Evolutionary conservation across 371 early-diverging fungal genomes (phyloP).

Genomic region (Rhizomucor miehei): DNA sequence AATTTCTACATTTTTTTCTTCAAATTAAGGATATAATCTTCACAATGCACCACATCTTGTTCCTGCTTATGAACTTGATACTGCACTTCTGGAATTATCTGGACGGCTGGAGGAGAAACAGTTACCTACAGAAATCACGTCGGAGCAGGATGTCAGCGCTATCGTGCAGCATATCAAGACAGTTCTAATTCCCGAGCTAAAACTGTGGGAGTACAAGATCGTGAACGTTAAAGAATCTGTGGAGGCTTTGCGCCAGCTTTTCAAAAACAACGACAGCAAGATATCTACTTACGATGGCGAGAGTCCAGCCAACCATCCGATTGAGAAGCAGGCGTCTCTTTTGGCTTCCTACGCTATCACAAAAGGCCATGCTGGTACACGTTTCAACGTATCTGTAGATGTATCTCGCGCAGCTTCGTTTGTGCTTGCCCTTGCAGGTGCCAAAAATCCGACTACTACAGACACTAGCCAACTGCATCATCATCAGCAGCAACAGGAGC

Average conservation of each 20-base stretch:
- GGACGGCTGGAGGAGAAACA: conserved; percentile 51
- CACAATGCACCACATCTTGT: conserved; percentile 92
- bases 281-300: conserved; percentile 25
- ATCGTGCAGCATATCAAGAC: conserved; percentile 61
- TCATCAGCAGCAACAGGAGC: conserved; percentile 12
- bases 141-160: conserved; percentile 63
- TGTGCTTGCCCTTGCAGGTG: conserved; percentile 27
- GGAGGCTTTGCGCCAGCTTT: conserved; percentile 34
- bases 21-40: conserved; percentile 80
- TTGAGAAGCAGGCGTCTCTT: conserved; percentile 41
- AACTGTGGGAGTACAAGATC: conserved; percentile 89
- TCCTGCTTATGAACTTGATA: conserved; percentile 92
- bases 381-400: conserved; percentile 53
- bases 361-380: conserved; percentile 36
- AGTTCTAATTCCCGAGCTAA: conserved; percentile 61
- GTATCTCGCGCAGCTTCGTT: conserved; percentile 41
- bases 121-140: conserved; percentile 47
- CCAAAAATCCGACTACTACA: conserved; percentile 13
- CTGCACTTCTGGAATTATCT: conserved; percentile 74
- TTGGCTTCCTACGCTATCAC: conserved; percentile 32
- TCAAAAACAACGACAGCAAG: conserved; percentile 18
- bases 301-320: conserved; percentile 13
- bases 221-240: conserved; percentile 58
- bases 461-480: conserved; percentile 3
- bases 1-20: neutral